A percentile compares a stretch with the other conserved stretches of the same genome.
Conservation (phyloP, 176 grass and related monocot genomes). For the Zoysia japonica region DNA sequence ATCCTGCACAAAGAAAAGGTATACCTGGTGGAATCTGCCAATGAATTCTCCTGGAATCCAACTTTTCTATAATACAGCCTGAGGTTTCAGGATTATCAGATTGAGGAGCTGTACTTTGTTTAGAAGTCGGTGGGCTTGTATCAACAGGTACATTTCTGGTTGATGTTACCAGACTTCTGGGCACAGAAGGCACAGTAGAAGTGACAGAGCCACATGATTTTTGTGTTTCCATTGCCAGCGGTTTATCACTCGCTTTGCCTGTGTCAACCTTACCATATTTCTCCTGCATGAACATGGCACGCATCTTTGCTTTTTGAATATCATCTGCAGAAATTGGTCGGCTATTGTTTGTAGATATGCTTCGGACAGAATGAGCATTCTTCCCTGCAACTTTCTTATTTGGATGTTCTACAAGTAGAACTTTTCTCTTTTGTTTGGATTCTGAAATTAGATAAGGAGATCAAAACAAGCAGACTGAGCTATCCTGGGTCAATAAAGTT, state of each 20-base stretch:
- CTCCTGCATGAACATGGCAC: conserved; percentile 93
- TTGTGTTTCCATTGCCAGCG: conserved; percentile 33
- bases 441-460: conserved; percentile 84
- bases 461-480: conserved; percentile 3
- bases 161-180: conserved; percentile 25
- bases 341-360: conserved; percentile 55
- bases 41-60: conserved; percentile 64
- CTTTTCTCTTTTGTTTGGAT: conserved; percentile 84
- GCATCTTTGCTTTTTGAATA: conserved; percentile 98
- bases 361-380: conserved; percentile 61
- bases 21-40: conserved; percentile 96
- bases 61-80: conserved; percentile 46
- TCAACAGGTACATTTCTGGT: conserved; percentile 32
- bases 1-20: conserved; percentile 45
- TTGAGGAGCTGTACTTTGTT: conserved; percentile 22
- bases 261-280: conserved; percentile 81
- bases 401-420: conserved; percentile 81
- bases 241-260: conserved; percentile 48
- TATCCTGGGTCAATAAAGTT: not conserved
- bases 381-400: conserved; percentile 62
- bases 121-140: conserved; percentile 34
- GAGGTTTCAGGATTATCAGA: conserved; percentile 45
- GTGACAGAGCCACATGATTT: conserved; percentile 37
- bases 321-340: conserved; percentile 94
- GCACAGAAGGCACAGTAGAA: conserved; percentile 16